These are phyloP conservation scores for Arabidopsis hybrid DNA, from an alignment of 441 rosid species.

Conservation along the genomic window DNA sequence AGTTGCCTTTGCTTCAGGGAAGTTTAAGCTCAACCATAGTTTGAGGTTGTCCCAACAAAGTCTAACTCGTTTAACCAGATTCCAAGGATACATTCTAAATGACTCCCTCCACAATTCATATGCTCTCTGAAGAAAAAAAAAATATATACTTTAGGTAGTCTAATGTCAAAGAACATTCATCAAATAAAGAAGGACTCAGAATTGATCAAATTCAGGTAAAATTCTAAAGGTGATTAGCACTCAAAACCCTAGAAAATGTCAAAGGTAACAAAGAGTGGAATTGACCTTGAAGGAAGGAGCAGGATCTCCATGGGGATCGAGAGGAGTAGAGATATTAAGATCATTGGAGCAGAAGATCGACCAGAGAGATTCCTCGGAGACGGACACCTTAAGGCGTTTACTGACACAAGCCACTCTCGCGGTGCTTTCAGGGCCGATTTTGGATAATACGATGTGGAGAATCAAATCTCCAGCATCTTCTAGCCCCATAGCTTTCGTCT, in stretches of 20 bases:
- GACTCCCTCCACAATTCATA: constrained; percentile 76
- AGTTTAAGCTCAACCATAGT: constrained; percentile 64
- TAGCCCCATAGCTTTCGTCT: constrained; percentile 52
- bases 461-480: constrained; percentile 71
- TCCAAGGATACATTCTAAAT: constrained; percentile 83
- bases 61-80: constrained; percentile 71
- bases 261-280: neutral
- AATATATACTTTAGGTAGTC: neutral
- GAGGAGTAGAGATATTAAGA: constrained; percentile 72
- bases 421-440: constrained; percentile 58
- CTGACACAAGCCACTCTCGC: constrained; percentile 65
- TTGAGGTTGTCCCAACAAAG: constrained; percentile 78
- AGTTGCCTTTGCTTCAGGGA: constrained; percentile 76
- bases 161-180: neutral
- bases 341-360: constrained; percentile 59
- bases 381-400: constrained; percentile 53
- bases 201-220: neutral
- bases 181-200: neutral
- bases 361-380: constrained; percentile 85
- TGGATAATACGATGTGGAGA: constrained; percentile 58
- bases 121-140: constrained; percentile 52
- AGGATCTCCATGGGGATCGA: constrained; percentile 62
- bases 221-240: neutral
- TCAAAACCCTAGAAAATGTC: constrained; percentile 10
- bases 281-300: constrained; percentile 80